Percentiles rank a stretch among this genome's conserved stretches.
phyloP scores from a whole-genome alignment of 768 basidiomycete genomes.

The Naganishia kalamii region DNA sequence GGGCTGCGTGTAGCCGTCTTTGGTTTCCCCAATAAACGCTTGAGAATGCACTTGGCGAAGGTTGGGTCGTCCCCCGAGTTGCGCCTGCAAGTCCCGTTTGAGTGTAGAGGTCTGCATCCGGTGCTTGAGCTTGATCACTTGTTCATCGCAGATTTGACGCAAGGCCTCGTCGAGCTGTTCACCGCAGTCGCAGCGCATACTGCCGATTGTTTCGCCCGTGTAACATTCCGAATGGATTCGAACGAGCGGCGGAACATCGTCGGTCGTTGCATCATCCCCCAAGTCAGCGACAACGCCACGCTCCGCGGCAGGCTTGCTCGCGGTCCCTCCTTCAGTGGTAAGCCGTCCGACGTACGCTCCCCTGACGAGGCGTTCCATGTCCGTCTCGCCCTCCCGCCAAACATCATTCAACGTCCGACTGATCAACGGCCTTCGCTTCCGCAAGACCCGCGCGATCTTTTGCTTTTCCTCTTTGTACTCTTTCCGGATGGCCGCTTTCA shows the following conservation, averaged over 20 bases:
- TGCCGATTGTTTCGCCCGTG: constrained; percentile 97
- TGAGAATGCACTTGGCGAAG: constrained; percentile 3
- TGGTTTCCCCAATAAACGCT: background rate
- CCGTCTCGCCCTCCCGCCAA: constrained; percentile 80
- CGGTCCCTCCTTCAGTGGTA: constrained; percentile 29
- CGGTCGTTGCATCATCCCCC: constrained; percentile 32
- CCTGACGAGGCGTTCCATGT: constrained; percentile 83
- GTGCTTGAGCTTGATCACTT: constrained; percentile 16
- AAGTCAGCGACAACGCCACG: background rate
- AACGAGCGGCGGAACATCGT: constrained; percentile 67
- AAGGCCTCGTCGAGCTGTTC: constrained; percentile 98
- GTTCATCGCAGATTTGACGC: constrained; percentile 50
- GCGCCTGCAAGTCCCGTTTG: constrained; percentile 2
- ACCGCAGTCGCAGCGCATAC: constrained; percentile 96
- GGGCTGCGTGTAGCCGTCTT: constrained; percentile 9
- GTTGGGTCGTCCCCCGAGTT: background rate
- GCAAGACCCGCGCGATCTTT: constrained; percentile 3
- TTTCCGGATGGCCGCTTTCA: background rate
- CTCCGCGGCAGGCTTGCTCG: constrained; percentile 23
- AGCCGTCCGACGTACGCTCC: constrained; percentile 85
- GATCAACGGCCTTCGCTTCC: constrained; percentile 60
- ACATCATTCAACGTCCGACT: constrained; percentile 71
- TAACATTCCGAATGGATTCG: constrained; percentile 98
- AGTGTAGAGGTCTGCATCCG: background rate
- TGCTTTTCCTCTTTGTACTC: background rate